Evolutionary conservation across 768 basidiomycete species (phyloP).

Genomic region (Daedaleopsis sinensis): DNA sequence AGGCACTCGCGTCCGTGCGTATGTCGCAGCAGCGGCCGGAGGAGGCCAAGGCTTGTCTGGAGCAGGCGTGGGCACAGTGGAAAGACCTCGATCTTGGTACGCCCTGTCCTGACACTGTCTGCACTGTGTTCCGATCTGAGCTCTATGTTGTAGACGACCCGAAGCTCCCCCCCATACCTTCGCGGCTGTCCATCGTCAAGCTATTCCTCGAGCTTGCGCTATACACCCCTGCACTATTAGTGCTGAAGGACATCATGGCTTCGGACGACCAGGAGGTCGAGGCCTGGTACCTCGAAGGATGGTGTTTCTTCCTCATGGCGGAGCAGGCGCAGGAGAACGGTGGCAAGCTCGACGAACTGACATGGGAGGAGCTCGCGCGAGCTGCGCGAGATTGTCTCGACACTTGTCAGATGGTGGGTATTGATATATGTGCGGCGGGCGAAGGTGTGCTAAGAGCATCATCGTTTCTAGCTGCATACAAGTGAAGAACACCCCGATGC

Average conservation of each 20-base stretch:
- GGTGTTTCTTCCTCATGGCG: slow-evolving; percentile 87
- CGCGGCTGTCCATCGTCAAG: slow-evolving; percentile 74
- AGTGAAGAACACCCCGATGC: slow-evolving; percentile 75
- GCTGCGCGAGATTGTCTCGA: slow-evolving; percentile 83
- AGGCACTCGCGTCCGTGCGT: slow-evolving; percentile 81
- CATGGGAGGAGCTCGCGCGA: slow-evolving; percentile 77
- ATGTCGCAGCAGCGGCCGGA: slow-evolving; percentile 86
- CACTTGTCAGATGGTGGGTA: slow-evolving; percentile 74
- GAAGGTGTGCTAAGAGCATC: background rate
- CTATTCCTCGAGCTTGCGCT: slow-evolving; percentile 78
- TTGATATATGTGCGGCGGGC: background rate
- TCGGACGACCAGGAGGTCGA: slow-evolving; percentile 86
- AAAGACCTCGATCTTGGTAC: slow-evolving; percentile 66
- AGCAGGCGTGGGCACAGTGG: slow-evolving; percentile 69
- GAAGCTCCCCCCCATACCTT: slow-evolving; percentile 69
- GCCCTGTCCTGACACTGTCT: slow-evolving; percentile 17
- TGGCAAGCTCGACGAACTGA: slow-evolving; percentile 47
- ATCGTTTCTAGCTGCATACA: slow-evolving; percentile 57
- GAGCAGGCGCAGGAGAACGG: slow-evolving; percentile 67
- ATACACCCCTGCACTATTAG: slow-evolving; percentile 71
- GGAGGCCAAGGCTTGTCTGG: slow-evolving; percentile 73
- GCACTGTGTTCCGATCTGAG: background rate
- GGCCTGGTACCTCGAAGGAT: slow-evolving; percentile 94
- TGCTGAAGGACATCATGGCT: slow-evolving; percentile 78
- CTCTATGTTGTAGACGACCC: slow-evolving; percentile 54